Percentiles rank a stretch among this genome's conserved stretches.
Conservation (phyloP, 805 yeast species). For the Teunomyces lycoperdinae region DNA sequence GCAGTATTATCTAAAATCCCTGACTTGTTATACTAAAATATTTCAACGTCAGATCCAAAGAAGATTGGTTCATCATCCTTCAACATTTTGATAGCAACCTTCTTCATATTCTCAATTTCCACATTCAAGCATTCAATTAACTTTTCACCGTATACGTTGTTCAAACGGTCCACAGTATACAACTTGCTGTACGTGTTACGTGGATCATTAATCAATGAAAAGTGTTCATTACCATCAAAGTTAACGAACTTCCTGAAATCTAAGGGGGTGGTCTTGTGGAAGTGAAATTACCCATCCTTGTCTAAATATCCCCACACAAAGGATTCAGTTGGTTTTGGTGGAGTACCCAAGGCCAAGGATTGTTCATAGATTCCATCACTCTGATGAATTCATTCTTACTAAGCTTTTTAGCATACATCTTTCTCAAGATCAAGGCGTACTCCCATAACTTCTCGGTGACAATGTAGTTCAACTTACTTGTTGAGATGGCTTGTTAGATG, state of each 20-base stretch:
- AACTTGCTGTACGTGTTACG: slow-evolving; percentile 65
- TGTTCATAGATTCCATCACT: slow-evolving; percentile 45
- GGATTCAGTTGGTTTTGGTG: slow-evolving; percentile 67
- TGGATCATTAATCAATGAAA: slow-evolving; percentile 80
- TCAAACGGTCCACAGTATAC: slow-evolving; percentile 70
- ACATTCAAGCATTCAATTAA: slow-evolving; percentile 70
- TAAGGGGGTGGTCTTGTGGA: slow-evolving; percentile 59
- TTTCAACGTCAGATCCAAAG: slow-evolving; percentile 88
- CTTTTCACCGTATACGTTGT: slow-evolving; percentile 70
- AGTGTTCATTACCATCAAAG: slow-evolving; percentile 49
- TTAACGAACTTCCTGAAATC: slow-evolving; percentile 56
- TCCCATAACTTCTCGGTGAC: slow-evolving; percentile 72
- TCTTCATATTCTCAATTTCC: slow-evolving; percentile 56
- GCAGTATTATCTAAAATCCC: slow-evolving; percentile 74
- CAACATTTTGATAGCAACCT: slow-evolving; percentile 64
- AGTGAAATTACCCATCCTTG: slow-evolving; percentile 59
- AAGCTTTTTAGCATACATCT: slow-evolving; percentile 41
- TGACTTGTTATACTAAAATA: slow-evolving; percentile 56
- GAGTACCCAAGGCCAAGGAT: slow-evolving; percentile 71
- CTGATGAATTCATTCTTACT: slow-evolving; percentile 33
- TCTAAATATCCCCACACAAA: slow-evolving; percentile 75
- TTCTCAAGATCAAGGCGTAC: slow-evolving; percentile 69
- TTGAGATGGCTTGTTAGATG: slow-evolving; percentile 55
- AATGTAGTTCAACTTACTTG: slow-evolving; percentile 55
- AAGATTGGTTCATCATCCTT: slow-evolving; percentile 75